phyloP scores from a whole-genome alignment of 352 stramenopile species.

The Phytopythium cucurbitacearum region DNA sequence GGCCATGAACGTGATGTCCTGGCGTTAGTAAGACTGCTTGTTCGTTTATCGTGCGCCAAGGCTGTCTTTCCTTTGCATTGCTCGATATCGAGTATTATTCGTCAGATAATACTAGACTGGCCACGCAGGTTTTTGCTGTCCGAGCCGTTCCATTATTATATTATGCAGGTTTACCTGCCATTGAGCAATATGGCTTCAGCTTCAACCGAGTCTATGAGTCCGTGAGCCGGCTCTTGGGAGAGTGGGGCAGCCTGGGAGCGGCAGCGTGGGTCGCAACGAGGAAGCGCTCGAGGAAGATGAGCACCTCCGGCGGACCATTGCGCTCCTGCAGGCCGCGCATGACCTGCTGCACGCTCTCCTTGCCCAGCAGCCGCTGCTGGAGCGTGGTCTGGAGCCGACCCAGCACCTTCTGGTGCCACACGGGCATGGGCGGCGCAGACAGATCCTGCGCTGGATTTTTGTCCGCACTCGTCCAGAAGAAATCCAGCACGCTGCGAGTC shows the following conservation, averaged over 20 bases:
- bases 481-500: conserved; percentile 30
- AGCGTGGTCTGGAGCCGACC: conserved; percentile 35
- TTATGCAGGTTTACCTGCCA: too few relatives aligned
- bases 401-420: conserved; percentile 51
- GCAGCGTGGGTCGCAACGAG: conserved; percentile 12
- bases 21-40: too few relatives aligned
- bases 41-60: too few relatives aligned
- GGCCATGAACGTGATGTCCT: too few relatives aligned
- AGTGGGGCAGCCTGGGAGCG: not conserved
- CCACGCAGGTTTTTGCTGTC: too few relatives aligned
- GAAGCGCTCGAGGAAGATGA: conserved; percentile 47
- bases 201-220: too few relatives aligned
- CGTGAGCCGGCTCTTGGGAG: not conserved
- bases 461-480: conserved; percentile 23
- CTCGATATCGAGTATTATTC: too few relatives aligned
- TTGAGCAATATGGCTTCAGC: too few relatives aligned
- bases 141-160: too few relatives aligned
- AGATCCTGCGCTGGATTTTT: too few relatives aligned
- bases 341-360: conserved; percentile 51
- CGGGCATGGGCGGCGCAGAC: conserved; percentile 8
- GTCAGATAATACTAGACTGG: too few relatives aligned
- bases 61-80: too few relatives aligned
- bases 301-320: conserved; percentile 19
- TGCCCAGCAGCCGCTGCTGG: conserved; percentile 47
- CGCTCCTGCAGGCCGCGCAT: conserved; percentile 36